Evolutionary conservation across 495 filamentous ascomycete genomes (phyloP).

Genomic region (Neurospora tetraspora): DNA sequence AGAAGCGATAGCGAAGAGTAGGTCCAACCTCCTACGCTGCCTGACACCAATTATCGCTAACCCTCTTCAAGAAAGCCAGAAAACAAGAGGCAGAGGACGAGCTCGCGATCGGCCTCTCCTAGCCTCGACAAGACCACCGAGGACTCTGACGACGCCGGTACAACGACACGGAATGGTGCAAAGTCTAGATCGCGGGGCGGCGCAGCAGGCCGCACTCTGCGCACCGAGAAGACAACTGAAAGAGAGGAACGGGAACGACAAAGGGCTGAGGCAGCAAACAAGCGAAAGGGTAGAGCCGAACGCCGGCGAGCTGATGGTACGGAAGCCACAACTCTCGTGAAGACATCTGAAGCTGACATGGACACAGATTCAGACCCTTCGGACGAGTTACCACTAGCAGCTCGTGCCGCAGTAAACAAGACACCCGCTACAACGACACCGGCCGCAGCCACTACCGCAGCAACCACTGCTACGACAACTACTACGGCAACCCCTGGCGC

Average conservation of each 20-base stretch:
- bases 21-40: constrained; percentile 18
- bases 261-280: constrained; percentile 57
- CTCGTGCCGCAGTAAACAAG: constrained; percentile 30
- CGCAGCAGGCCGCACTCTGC: constrained; percentile 50
- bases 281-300: constrained; percentile 65
- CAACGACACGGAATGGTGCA: constrained; percentile 35
- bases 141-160: constrained; percentile 64
- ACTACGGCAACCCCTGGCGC: neutral
- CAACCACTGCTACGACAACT: constrained; percentile 7
- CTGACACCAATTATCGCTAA: constrained; percentile 1
- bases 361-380: constrained; percentile 49
- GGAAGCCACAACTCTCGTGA: constrained; percentile 16
- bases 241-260: constrained; percentile 65
- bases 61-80: constrained; percentile 34
- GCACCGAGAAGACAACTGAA: constrained; percentile 51
- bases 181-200: constrained; percentile 55
- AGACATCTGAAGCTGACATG: constrained; percentile 22
- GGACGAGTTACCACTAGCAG: constrained; percentile 43
- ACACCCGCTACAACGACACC: constrained; percentile 7
- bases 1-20: constrained; percentile 93
- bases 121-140: constrained; percentile 32
- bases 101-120: constrained; percentile 59
- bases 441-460: constrained; percentile 8
- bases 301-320: constrained; percentile 68
- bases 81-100: constrained; percentile 61